phyloP scores from a whole-genome alignment of 192 early-diverging fungal species.

The Piromyces finnis region DNA sequence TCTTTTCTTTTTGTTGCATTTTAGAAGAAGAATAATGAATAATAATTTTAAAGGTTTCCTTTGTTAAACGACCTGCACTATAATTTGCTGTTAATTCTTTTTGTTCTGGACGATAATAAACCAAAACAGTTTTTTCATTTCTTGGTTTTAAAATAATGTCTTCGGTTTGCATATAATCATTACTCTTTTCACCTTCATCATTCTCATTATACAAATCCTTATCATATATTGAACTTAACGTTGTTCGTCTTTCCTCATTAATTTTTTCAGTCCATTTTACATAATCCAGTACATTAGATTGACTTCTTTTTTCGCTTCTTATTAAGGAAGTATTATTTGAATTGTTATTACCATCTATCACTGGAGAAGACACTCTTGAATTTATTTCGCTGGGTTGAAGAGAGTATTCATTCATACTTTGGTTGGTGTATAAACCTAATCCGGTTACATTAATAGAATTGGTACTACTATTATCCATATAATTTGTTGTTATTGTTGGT shows the following conservation, averaged over 20 bases:
- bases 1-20: slow-evolving; percentile 30
- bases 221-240: background rate
- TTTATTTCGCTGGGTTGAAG: background rate
- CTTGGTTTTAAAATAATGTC: slow-evolving; percentile 74
- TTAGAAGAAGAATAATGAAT: slow-evolving; percentile 24
- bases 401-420: background rate
- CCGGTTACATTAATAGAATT: background rate
- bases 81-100: slow-evolving; percentile 41
- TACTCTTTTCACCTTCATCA: background rate
- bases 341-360: background rate
- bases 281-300: background rate
- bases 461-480: background rate
- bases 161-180: slow-evolving; percentile 47
- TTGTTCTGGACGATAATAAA: slow-evolving; percentile 56
- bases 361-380: background rate
- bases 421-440: background rate
- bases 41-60: slow-evolving; percentile 52
- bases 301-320: background rate
- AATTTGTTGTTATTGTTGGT: background rate
- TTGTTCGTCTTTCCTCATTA: background rate
- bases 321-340: background rate
- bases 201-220: background rate
- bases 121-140: slow-evolving; percentile 56
- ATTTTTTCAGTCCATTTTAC: background rate
- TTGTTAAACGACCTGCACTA: slow-evolving; percentile 49